Percentiles rank a stretch among this genome's conserved stretches.
These are phyloP conservation scores for Marvania coccoides DNA, from an alignment of 139 green algal genomes.

Conservation along the genomic window DNA sequence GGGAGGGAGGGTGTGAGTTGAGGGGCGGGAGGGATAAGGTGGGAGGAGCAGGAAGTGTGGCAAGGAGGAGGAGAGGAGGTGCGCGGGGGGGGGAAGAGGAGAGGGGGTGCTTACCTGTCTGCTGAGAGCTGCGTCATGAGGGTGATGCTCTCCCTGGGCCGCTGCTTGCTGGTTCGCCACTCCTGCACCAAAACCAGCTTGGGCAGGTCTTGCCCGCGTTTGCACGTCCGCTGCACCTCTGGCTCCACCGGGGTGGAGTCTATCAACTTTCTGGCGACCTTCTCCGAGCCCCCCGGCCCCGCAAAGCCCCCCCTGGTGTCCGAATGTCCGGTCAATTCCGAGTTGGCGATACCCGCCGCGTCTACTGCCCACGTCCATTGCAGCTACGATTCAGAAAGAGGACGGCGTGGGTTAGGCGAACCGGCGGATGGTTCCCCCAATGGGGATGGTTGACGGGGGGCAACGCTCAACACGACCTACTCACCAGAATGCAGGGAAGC, in stretches of 20 bases:
- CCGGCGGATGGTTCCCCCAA: too few relatives aligned
- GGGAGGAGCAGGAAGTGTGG: neutral
- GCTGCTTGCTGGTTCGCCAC: neutral
- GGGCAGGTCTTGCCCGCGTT: neutral
- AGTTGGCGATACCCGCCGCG: too few relatives aligned
- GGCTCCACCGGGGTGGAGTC: neutral
- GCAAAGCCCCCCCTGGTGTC: too few relatives aligned
- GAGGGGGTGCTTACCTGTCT: neutral
- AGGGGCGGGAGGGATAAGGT: neutral
- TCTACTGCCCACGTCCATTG: too few relatives aligned
- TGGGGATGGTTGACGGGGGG: too few relatives aligned
- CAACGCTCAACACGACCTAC: too few relatives aligned
- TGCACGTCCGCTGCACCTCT: neutral
- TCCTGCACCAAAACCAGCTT: neutral
- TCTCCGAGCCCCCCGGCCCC: neutral
- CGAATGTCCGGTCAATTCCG: too few relatives aligned
- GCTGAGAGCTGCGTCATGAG: constrained; percentile 12
- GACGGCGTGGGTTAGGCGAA: too few relatives aligned
- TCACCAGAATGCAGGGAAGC: constrained; percentile 1
- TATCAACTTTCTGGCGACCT: neutral
- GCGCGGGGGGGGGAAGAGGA: neutral
- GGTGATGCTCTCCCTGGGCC: constrained; percentile 5
- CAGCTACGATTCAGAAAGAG: too few relatives aligned
- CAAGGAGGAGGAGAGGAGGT: neutral
- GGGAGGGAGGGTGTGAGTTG: neutral